Evolutionary conservation across 2,329 filamentous ascomycete species (phyloP).

Genomic region (Diaporthe vexans): DNA sequence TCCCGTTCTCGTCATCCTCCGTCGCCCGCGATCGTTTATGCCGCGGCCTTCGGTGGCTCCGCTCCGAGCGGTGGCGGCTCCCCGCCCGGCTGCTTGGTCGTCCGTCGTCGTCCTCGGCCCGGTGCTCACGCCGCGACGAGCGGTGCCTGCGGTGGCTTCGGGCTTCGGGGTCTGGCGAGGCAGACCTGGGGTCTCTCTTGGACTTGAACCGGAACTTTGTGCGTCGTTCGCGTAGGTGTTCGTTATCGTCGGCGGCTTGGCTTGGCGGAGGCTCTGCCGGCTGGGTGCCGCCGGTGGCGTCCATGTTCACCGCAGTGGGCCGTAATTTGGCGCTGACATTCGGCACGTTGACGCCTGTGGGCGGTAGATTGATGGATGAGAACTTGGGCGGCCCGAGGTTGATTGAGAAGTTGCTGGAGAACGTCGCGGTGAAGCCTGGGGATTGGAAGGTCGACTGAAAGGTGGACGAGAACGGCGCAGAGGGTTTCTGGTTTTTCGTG

Average conservation of each 20-base stretch:
- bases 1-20: neutral
- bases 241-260: neutral
- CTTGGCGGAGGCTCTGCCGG: neutral
- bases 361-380: conserved; percentile 27
- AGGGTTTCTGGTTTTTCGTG: neutral
- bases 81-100: conserved; percentile 47
- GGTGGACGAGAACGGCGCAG: conserved; percentile 24
- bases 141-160: conserved; percentile 37
- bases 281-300: neutral
- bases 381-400: conserved; percentile 25
- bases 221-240: neutral
- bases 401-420: conserved; percentile 18
- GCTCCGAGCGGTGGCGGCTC: conserved; percentile 47
- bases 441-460: conserved; percentile 30
- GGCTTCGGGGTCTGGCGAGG: conserved; percentile 37
- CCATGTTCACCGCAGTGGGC: conserved; percentile 18
- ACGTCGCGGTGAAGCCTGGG: conserved; percentile 18
- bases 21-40: neutral
- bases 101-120: conserved; percentile 42
- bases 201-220: conserved; percentile 61
- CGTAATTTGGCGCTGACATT: conserved; percentile 13
- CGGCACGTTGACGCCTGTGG: conserved; percentile 11
- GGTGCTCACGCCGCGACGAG: conserved; percentile 26
- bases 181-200: conserved; percentile 48
- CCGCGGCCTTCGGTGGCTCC: conserved; percentile 49